Conservation (phyloP, 306 rosid species). For the Vigna angularis region DNA sequence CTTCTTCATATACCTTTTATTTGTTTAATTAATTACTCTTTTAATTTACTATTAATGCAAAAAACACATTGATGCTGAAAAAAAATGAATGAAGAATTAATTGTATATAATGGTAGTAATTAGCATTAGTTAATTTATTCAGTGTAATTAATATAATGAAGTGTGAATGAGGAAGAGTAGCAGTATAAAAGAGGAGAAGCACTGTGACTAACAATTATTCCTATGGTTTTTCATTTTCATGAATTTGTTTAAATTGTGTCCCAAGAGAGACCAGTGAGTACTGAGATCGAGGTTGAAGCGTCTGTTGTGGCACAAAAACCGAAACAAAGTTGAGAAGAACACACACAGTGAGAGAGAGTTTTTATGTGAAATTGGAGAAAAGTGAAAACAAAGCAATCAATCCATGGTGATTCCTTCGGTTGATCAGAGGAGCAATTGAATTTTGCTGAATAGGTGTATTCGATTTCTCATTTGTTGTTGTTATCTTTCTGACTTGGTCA, state of each 20-base stretch:
- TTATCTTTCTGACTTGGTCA: constrained; percentile 40
- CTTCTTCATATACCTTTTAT: no score
- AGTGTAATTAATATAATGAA: no score
- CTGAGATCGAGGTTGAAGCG: constrained; percentile 57
- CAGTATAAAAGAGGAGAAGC: not conserved
- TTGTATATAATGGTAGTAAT: no score
- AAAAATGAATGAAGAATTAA: no score
- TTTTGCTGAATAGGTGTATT: constrained; percentile 53
- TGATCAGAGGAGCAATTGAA: constrained; percentile 22
- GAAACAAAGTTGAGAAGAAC: constrained; percentile 17
- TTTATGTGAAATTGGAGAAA: not conserved
- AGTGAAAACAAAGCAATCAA: not conserved
- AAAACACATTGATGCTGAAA: no score
- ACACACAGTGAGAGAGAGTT: not conserved
- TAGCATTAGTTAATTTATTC: no score
- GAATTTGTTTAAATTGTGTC: not conserved
- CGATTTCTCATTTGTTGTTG: constrained; percentile 12
- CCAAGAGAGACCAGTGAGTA: constrained; percentile 11
- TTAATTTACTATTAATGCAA: no score
- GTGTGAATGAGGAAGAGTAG: not conserved
- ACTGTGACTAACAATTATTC: not conserved
- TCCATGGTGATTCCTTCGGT: constrained; percentile 39
- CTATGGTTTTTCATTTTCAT: not conserved
- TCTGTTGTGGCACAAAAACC: constrained; percentile 46
- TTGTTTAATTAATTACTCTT: no score